Percentiles rank a stretch among this genome's conserved stretches.
Conservation (phyloP, 2,329 filamentous ascomycete genomes). For the Podosphaera aphanis region DNA sequence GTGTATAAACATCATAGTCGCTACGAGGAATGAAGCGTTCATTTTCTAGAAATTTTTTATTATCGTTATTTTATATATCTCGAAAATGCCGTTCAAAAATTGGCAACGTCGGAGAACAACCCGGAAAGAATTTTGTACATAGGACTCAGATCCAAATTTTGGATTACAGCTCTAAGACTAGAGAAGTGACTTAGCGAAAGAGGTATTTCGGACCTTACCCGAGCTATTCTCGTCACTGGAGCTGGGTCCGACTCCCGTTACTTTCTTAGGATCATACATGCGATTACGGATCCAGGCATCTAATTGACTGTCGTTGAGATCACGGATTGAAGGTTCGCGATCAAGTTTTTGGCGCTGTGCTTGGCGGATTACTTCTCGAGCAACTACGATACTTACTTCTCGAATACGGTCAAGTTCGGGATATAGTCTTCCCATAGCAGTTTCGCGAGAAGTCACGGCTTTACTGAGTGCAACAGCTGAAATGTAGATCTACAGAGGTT, state of each 20-base stretch:
- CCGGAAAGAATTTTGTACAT: too few species aligned
- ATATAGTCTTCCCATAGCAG: slow-evolving; percentile 36
- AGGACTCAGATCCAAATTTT: too few species aligned
- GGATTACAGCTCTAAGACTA: too few species aligned
- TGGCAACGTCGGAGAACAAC: too few species aligned
- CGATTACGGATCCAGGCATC: slow-evolving; percentile 49
- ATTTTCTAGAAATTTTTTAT: too few species aligned
- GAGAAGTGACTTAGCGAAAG: neutral
- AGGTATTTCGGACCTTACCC: neutral
- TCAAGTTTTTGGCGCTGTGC: slow-evolving; percentile 46
- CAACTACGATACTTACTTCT: slow-evolving; percentile 54
- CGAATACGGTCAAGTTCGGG: slow-evolving; percentile 54
- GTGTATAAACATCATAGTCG: too few species aligned
- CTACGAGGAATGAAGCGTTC: too few species aligned
- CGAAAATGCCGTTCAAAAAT: too few species aligned
- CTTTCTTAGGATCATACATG: slow-evolving; percentile 43
- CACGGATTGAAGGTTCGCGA: slow-evolving; percentile 32
- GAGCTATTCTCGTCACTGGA: neutral
- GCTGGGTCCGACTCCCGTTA: neutral
- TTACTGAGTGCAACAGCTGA: slow-evolving; percentile 53
- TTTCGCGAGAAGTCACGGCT: slow-evolving; percentile 36
- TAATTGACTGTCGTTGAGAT: slow-evolving; percentile 21
- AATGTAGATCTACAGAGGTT: slow-evolving; percentile 44
- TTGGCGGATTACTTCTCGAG: slow-evolving; percentile 46
- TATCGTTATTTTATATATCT: too few species aligned